Base-by-base conservation (phyloP, 2,329 filamentous ascomycete species). In the Boeremia exigua region DNA sequence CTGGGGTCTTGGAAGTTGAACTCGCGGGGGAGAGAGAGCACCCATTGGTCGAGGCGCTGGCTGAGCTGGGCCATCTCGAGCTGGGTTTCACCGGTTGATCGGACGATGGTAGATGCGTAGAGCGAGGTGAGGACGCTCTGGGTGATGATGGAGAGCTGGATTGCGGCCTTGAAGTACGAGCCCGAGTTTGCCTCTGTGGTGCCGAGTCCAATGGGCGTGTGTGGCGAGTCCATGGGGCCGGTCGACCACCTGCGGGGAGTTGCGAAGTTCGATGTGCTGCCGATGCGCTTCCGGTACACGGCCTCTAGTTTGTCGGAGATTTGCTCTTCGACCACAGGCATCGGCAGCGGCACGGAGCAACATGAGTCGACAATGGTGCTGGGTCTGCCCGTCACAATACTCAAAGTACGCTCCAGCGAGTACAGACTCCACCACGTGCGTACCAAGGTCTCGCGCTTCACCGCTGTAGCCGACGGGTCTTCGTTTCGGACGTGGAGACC, bases 351-450 rank as follows among this genome's bases (percentile, higher is more conserved):
- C 1, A 71, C 65, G 6, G 71, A 76, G 48, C 71, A 75, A 45
- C 61, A 66, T 9, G 61, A 62, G 42, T 75, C 71, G 6, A 71
- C 66, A 17, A 77, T 68, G 6, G 69, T 68, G 34, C 72, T 74
- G n/a, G 77, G 73, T n/a, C 76, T 72, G 1, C 77, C 77, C 4
- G 74, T 77, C n/a, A 77, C 69, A 23, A 73, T 62, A 37, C 70
- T 70, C 6, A 78, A 67, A 5, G 74, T 67, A 15, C 70, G 68
- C 54, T 79, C 77, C 14, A 77, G 59, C 9, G 67, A 71, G 54
- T 73, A 75, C 10, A 79, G 54, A 34, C 75, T 75, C 73, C 77
- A 78, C 77, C 77, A 79, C 12, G 74, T 67, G 19, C 72, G 69
- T 3, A 74, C 64, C 44, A 76, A 59, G 3, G 69, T 69, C 55